A percentile compares a stretch with the other conserved stretches of the same genome.
phyloP scores from a whole-genome alignment of 805 yeast genomes.

The Lipomyces anomalus region DNA sequence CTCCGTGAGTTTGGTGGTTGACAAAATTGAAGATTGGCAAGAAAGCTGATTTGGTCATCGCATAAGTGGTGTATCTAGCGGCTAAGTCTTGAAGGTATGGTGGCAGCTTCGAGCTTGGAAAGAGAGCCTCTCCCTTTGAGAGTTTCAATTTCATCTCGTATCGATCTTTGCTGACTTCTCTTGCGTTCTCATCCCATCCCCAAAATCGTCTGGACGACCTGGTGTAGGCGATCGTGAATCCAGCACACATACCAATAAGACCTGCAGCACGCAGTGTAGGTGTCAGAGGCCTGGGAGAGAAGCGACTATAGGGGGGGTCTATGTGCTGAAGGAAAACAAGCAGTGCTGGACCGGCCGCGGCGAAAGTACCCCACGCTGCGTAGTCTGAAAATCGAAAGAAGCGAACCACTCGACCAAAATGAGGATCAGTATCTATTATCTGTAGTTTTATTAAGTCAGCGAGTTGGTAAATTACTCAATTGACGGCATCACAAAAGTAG shows the following conservation, averaged over 20 bases:
- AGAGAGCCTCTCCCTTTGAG: conserved; percentile 60
- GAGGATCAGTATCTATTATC: conserved; percentile 75
- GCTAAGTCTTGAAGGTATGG: conserved; percentile 70
- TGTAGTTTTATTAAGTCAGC: not conserved
- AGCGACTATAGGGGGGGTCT: not conserved
- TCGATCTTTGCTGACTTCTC: conserved; percentile 69
- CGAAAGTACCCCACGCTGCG: conserved; percentile 43
- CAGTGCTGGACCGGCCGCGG: conserved; percentile 44
- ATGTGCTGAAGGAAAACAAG: not conserved
- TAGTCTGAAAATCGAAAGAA: conserved; percentile 69
- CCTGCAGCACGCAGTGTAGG: conserved; percentile 58
- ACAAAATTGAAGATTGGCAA: conserved; percentile 82
- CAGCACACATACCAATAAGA: conserved; percentile 62
- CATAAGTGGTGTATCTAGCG: conserved; percentile 69
- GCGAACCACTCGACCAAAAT: conserved; percentile 61
- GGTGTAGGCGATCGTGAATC: conserved; percentile 66
- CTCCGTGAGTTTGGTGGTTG: conserved; percentile 77
- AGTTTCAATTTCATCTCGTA: conserved; percentile 64
- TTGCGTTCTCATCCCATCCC: conserved; percentile 67
- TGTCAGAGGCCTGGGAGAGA: conserved; percentile 35
- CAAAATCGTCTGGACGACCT: conserved; percentile 62
- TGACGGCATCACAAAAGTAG: no score
- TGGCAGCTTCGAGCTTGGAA: conserved; percentile 56
- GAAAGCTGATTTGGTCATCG: conserved; percentile 53
- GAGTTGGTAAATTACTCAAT: no score